phyloP scores from a whole-genome alignment of 225 moss, liverwort and hornwort species.

The Anthoceros angustus region DNA sequence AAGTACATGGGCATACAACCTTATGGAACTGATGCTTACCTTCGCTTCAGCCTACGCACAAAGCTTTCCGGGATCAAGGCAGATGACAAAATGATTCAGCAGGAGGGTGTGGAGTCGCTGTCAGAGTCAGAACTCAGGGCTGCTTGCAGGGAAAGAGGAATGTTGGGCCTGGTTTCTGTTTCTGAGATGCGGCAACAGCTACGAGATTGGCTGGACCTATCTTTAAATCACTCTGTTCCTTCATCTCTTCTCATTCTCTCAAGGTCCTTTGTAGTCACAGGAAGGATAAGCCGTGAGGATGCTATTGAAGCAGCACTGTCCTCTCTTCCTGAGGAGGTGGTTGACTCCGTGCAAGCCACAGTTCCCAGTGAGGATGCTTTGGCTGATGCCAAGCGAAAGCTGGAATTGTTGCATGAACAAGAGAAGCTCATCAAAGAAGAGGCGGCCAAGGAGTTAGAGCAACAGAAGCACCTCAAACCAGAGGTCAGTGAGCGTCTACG shows the following conservation, averaged over 20 bases:
- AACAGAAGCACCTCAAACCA: constrained; percentile 28
- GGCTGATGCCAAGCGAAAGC: constrained; percentile 85
- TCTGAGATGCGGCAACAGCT: constrained; percentile 89
- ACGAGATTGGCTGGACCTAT: constrained; percentile 92
- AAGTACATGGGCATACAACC: constrained; percentile 99
- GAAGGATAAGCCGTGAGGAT: constrained; percentile 57
- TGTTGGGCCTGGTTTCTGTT: constrained; percentile 80
- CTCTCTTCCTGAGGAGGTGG: constrained; percentile 88
- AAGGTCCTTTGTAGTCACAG: constrained; percentile 95
- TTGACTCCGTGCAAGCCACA: constrained; percentile 67
- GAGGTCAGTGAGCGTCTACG: constrained; percentile 27
- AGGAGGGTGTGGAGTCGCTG: constrained; percentile 78
- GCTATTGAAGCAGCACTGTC: constrained; percentile 97
- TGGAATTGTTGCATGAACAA: constrained; percentile 71
- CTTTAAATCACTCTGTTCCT: constrained; percentile 84
- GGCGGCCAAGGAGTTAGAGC: constrained; percentile 31
- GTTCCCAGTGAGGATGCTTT: constrained; percentile 57
- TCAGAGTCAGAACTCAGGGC: constrained; percentile 81
- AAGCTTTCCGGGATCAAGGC: constrained; percentile 88
- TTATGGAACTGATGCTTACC: constrained; percentile 98
- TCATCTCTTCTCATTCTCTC: constrained; percentile 95
- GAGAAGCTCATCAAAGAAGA: constrained; percentile 79
- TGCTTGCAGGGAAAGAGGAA: constrained; percentile 96
- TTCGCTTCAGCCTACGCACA: constrained; percentile 93
- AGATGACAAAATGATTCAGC: constrained; percentile 93